Base-by-base conservation (phyloP, 106 monocot genomes). In the Dioscorea dumetorum region DNA sequence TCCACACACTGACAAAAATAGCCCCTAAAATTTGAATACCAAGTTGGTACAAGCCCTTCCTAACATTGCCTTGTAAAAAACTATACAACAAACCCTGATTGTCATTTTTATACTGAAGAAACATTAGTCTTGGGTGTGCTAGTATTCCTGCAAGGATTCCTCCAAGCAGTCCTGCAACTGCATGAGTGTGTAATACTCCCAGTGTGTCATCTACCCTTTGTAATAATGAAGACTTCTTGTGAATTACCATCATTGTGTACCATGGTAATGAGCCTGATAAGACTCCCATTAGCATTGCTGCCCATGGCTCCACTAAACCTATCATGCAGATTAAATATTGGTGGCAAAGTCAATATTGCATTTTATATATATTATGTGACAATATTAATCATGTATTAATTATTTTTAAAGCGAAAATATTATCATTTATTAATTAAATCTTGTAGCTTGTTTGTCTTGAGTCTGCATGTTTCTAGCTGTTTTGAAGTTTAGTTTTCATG, bases 271-370 rank as follows among this genome's bases (percentile, higher is more conserved):
- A 64, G 5, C 79, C 79, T 19, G 73, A 61, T 13, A 79, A 21
- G 1, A 70, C 17, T n/a, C 79, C 79, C 79, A 79, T 79, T 1
- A 74, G 12, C 18, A 79, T 57, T 16, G 74, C 79, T 4, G 74
- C 67, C 79, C 79, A 79, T 15, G 63, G 73, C 50, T 79, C 73
- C 15, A 84, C 80, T 48, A 84, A 50, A 24, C 80, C 80, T 84
- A 73, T 8, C 16, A 20, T n/a, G n/a, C n/a, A n/a, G n/a, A 12
- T 51, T 13, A 13, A 51, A 51, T 12, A 1, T 51, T 51, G n/a
- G n/a, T n/a, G n/a, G n/a, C n/a, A n/a, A n/a, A n/a, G n/a, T n/a
- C n/a, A n/a, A n/a, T n/a, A n/a, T n/a, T n/a, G n/a, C n/a, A n/a
- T n/a, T n/a, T n/a, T n/a, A n/a, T n/a, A n/a, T n/a, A n/a, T n/a